Conservation (phyloP, 2,329 filamentous ascomycete genomes). For the Claviceps sp. region DNA sequence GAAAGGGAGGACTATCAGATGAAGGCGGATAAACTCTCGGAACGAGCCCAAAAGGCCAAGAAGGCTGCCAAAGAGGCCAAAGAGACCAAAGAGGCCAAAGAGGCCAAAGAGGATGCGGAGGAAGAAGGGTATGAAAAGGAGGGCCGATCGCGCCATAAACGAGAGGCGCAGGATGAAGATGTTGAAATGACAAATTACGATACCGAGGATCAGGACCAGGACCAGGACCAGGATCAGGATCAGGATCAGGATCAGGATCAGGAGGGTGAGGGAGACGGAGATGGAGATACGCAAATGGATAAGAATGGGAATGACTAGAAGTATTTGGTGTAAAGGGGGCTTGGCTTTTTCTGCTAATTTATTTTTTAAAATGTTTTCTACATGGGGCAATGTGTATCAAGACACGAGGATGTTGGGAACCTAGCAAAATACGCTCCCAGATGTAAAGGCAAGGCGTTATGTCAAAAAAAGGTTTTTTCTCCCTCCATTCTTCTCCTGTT, state of each 20-base stretch:
- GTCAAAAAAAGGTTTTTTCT: neutral
- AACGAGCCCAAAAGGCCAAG: constrained; percentile 15
- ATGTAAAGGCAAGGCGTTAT: constrained; percentile 2
- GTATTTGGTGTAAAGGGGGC: neutral
- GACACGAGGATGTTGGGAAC: neutral
- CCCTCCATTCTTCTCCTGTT: neutral
- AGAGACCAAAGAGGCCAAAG: constrained; percentile 15
- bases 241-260: constrained; percentile 13
- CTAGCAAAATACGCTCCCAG: neutral
- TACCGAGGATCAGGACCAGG: constrained; percentile 22
- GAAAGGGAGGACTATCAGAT: constrained; percentile 36
- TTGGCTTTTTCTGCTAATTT: neutral
- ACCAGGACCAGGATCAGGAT: constrained; percentile 4
- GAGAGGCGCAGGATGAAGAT: constrained; percentile 30
- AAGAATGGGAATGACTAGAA: constrained; percentile 12
- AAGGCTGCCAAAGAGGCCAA: constrained; percentile 9
- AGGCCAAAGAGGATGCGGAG: constrained; percentile 6
- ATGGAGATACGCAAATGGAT: neutral
- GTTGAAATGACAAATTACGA: constrained; percentile 36
- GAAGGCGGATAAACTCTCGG: constrained; percentile 17
- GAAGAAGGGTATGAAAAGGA: constrained; percentile 11
- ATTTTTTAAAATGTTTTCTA: neutral
- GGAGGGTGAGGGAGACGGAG: neutral
- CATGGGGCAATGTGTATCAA: neutral
- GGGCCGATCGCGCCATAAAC: constrained; percentile 13